Evolutionary conservation across 805 yeast species (phyloP).

Genomic region (Ogataea trehalophila): DNA sequence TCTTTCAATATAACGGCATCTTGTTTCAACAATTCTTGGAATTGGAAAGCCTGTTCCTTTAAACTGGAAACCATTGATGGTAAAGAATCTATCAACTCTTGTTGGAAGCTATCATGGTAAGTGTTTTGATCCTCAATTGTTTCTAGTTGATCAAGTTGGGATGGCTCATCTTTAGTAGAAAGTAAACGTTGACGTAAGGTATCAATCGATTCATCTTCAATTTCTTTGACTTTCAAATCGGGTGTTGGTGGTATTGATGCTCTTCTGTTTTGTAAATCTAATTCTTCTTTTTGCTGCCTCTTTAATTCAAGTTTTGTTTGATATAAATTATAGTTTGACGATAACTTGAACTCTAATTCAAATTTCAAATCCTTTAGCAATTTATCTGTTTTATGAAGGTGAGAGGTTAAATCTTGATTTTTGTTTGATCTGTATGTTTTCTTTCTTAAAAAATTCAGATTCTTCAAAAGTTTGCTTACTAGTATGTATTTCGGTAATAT

Average conservation of each 20-base stretch:
- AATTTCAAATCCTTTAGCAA: constrained; percentile 11
- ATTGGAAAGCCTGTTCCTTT: constrained; percentile 28
- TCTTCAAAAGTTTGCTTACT: constrained; percentile 7
- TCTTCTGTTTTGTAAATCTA: neutral
- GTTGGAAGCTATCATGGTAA: constrained; percentile 30
- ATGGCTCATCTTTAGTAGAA: constrained; percentile 14
- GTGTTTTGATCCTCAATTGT: constrained; percentile 22
- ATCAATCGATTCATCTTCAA: constrained; percentile 24
- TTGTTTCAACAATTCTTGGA: constrained; percentile 28
- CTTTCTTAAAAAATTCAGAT: constrained; percentile 15
- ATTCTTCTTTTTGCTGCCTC: neutral
- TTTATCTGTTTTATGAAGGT: constrained; percentile 11
- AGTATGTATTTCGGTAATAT: neutral
- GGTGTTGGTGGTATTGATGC: neutral
- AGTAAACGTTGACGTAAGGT: constrained; percentile 25
- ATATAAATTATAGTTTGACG: neutral
- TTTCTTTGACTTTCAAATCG: constrained; percentile 3
- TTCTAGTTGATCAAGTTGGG: constrained; percentile 25
- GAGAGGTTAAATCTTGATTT: constrained; percentile 1
- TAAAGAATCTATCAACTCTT: constrained; percentile 28
- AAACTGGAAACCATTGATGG: constrained; percentile 28
- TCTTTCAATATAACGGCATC: constrained; percentile 31
- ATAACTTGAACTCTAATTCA: constrained; percentile 14
- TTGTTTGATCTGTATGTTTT: constrained; percentile 3
- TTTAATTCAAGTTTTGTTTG: constrained; percentile 1